These are phyloP conservation scores for Calocera cornea DNA, from an alignment of 768 basidiomycete genomes.

Conservation along the genomic window DNA sequence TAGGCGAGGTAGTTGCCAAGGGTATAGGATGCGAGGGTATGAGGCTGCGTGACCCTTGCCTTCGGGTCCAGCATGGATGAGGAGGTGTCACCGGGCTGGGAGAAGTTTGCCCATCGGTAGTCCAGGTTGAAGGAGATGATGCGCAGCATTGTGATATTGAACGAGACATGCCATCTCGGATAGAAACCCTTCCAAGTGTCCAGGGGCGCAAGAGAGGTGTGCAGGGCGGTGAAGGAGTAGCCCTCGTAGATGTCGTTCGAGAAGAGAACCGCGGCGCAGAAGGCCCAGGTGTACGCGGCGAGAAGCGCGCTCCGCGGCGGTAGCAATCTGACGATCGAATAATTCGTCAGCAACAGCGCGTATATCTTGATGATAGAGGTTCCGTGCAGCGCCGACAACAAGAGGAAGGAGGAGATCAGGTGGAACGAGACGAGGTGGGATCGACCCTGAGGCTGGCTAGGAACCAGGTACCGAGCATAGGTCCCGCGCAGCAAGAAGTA, in stretches of 20 bases:
- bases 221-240: conserved; percentile 49
- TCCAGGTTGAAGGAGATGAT: conserved; percentile 90
- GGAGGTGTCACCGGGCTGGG: conserved; percentile 10
- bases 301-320: conserved; percentile 20
- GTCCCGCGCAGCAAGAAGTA: conserved; percentile 45
- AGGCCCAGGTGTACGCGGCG: conserved; percentile 46
- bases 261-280: conserved; percentile 63
- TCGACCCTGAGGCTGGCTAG: conserved; percentile 19
- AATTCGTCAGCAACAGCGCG: conserved; percentile 57
- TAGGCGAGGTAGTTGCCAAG: conserved; percentile 69
- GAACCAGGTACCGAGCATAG: conserved; percentile 26
- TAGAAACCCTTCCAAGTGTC: conserved; percentile 49
- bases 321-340: conserved; percentile 39
- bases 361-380: conserved; percentile 65
- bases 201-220: conserved; percentile 41
- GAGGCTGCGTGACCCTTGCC: conserved; percentile 35
- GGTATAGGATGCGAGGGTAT: conserved; percentile 42
- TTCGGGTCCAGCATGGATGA: background rate
- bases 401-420: conserved; percentile 43
- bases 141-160: conserved; percentile 93
- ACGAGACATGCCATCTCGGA: conserved; percentile 83
- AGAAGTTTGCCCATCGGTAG: conserved; percentile 57
- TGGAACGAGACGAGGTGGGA: conserved; percentile 43
- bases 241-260: conserved; percentile 63
- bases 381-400: conserved; percentile 70